These are phyloP conservation scores for Ceratobasidium sp. DNA, from an alignment of 1,284 basidiomycete species.

Conservation along the genomic window DNA sequence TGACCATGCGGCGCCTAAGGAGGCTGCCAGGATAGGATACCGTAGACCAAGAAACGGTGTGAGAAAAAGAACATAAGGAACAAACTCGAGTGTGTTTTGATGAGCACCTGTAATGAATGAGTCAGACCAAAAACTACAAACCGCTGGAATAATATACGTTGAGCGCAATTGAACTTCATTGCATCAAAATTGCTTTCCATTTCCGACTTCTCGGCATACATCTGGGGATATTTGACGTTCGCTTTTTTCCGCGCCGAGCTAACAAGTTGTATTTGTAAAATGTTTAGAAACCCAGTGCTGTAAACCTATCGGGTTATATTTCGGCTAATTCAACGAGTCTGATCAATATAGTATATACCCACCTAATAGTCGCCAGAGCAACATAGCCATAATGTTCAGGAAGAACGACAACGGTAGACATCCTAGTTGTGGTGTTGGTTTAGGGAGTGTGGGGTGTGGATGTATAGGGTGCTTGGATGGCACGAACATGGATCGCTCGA, in stretches of 20 bases:
- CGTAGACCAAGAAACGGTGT: conserved; percentile 22
- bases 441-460: not conserved
- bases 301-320: not conserved
- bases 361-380: conserved; percentile 35
- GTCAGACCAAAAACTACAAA: not conserved
- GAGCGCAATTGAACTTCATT: conserved; percentile 47
- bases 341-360: not conserved
- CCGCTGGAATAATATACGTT: conserved; percentile 23
- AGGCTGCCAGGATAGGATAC: conserved; percentile 9
- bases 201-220: conserved; percentile 48
- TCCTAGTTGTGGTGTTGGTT: not conserved
- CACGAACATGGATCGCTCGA: not conserved
- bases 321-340: not conserved
- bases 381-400: conserved; percentile 48
- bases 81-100: conserved; percentile 19
- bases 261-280: conserved; percentile 13
- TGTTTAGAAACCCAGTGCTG: conserved; percentile 29
- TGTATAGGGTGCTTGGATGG: not conserved
- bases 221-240: conserved; percentile 43
- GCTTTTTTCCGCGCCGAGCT: conserved; percentile 33
- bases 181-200: conserved; percentile 42
- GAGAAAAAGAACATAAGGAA: conserved; percentile 26
- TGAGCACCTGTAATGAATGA: conserved; percentile 8
- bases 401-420: conserved; percentile 33
- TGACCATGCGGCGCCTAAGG: conserved; percentile 8